phyloP scores from a whole-genome alignment of 2,329 filamentous ascomycete genomes.

The Aspergillus sergii region DNA sequence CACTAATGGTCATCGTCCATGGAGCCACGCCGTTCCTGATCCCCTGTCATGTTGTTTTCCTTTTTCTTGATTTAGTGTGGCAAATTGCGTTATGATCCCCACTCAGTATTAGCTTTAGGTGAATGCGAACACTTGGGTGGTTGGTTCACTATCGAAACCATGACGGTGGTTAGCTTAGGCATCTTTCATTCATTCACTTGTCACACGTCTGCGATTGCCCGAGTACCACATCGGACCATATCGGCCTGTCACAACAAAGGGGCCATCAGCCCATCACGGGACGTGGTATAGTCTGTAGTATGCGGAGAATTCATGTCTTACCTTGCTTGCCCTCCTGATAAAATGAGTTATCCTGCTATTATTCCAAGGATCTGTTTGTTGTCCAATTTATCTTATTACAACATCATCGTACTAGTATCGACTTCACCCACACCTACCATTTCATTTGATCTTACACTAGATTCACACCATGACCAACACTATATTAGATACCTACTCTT shows the following conservation, averaged over 20 bases:
- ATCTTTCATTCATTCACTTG: background rate
- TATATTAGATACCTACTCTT: conserved; percentile 29
- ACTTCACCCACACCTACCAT: background rate
- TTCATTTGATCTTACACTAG: background rate
- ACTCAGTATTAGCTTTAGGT: background rate
- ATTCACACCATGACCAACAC: background rate
- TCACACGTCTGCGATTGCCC: background rate
- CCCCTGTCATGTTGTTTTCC: conserved; percentile 1
- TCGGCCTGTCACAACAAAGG: background rate
- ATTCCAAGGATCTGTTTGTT: too few relatives aligned
- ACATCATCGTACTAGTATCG: background rate
- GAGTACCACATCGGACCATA: conserved; percentile 3
- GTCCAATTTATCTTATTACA: background rate
- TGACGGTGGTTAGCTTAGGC: background rate
- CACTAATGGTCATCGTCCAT: background rate
- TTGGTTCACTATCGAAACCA: background rate
- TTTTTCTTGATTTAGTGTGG: background rate
- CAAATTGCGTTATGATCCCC: background rate
- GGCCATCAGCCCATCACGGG: background rate
- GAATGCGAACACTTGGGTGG: background rate
- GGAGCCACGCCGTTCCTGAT: background rate
- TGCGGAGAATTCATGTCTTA: background rate
- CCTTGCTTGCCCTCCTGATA: background rate
- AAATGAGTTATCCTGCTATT: background rate
- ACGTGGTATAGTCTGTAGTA: background rate